Evolutionary conservation across 305 asterid genomes (phyloP).

Genomic region (Ruellia speciosa): DNA sequence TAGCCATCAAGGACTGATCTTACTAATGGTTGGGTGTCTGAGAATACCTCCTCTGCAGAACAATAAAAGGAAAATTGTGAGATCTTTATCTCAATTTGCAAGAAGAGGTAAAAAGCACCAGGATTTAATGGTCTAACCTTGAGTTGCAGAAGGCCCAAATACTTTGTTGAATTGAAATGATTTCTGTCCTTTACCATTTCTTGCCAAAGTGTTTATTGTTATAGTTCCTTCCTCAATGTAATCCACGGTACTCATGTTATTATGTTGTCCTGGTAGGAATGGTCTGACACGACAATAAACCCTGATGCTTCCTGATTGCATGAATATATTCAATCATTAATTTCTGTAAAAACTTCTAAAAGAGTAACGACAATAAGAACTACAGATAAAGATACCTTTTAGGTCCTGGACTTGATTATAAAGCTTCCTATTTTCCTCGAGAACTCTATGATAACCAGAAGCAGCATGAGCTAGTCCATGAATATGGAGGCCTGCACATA

Average conservation of each 20-base stretch:
- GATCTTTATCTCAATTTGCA: conserved; percentile 10
- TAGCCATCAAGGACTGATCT: conserved; percentile 97
- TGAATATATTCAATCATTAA: conserved; percentile 17
- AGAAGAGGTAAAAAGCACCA: not conserved
- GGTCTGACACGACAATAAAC: conserved; percentile 97
- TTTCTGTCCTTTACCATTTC: conserved; percentile 64
- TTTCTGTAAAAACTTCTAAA: conserved; percentile 14
- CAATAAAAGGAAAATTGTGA: conserved; percentile 19
- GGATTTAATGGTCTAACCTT: conserved; percentile 44
- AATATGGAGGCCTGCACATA: conserved; percentile 53
- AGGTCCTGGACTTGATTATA: conserved; percentile 99
- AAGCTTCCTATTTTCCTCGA: conserved; percentile 92
- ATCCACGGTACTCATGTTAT: conserved; percentile 52
- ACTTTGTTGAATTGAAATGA: conserved; percentile 88
- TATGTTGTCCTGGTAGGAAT: conserved; percentile 55
- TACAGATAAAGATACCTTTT: conserved; percentile 46
- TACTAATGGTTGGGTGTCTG: conserved; percentile 79
- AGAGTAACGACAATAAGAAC: not conserved
- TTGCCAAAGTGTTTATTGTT: conserved; percentile 53
- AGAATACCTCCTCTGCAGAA: conserved; percentile 70
- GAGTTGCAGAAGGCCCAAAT: conserved; percentile 80
- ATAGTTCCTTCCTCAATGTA: conserved; percentile 82
- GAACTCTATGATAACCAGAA: conserved; percentile 88
- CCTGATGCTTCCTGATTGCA: conserved; percentile 77
- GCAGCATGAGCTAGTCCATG: conserved; percentile 95